These are phyloP conservation scores for Epichloe festucae DNA, from an alignment of 2,329 filamentous ascomycete genomes.

Conservation along the genomic window DNA sequence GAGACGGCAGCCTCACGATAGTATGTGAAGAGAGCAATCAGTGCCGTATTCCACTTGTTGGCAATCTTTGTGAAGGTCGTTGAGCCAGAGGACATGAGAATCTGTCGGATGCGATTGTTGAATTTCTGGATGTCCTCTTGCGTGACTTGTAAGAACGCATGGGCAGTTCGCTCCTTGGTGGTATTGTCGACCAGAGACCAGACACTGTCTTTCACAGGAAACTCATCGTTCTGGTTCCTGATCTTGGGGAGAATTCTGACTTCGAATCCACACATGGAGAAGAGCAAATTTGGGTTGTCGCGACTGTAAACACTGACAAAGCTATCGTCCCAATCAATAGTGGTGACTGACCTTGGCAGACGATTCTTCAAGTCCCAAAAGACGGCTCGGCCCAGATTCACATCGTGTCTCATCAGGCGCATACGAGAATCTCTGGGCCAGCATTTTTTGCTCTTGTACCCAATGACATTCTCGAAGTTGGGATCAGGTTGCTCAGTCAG, in stretches of 20 bases:
- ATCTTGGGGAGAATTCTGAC: slow-evolving; percentile 93
- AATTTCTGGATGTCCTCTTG: slow-evolving; percentile 98
- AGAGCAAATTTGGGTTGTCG: slow-evolving; percentile 92
- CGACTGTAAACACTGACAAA: slow-evolving; percentile 96
- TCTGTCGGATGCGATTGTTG: slow-evolving; percentile 97
- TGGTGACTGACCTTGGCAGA: slow-evolving; percentile 84
- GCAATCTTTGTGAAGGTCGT: slow-evolving; percentile 99
- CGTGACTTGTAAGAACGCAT: slow-evolving; percentile 94
- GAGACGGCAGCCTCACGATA: slow-evolving; percentile 96
- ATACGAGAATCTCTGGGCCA: slow-evolving; percentile 97
- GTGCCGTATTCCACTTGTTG: slow-evolving; percentile 98
- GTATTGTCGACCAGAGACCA: slow-evolving; percentile 96
- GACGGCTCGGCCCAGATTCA: slow-evolving; percentile 90
- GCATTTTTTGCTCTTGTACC: slow-evolving; percentile 98
- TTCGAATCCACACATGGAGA: slow-evolving; percentile 97
- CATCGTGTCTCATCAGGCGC: slow-evolving; percentile 97
- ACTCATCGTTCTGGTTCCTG: slow-evolving; percentile 90
- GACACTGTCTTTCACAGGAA: slow-evolving; percentile 93
- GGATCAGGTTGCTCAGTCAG: slow-evolving; percentile 96
- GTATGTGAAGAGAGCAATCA: slow-evolving; percentile 96
- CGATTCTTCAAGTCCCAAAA: slow-evolving; percentile 99
- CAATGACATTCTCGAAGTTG: slow-evolving; percentile 98
- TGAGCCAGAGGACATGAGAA: slow-evolving; percentile 98
- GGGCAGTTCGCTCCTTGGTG: slow-evolving; percentile 90
- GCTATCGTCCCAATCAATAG: slow-evolving; percentile 97